phyloP scores from a whole-genome alignment of 2,329 filamentous ascomycete genomes.

The Emmonsiellopsis sp. region DNA sequence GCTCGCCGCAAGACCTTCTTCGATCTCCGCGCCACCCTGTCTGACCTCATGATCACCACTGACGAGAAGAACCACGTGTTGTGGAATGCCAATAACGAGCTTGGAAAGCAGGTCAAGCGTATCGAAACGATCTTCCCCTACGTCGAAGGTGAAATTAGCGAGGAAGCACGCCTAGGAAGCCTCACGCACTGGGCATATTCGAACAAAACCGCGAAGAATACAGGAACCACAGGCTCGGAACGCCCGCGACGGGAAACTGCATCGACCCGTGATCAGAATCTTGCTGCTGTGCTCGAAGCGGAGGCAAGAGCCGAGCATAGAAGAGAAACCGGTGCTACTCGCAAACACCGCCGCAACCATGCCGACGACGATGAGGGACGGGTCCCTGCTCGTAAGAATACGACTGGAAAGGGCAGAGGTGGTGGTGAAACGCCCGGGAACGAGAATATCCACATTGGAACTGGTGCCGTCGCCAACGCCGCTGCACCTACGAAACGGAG shows the following conservation, averaged over 20 bases:
- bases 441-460: background rate
- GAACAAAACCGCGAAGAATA: constrained; percentile 57
- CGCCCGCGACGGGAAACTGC: constrained; percentile 70
- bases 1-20: constrained; percentile 61
- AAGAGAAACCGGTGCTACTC: constrained; percentile 71
- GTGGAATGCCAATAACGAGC: constrained; percentile 79
- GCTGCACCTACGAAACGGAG: constrained; percentile 59
- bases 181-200: constrained; percentile 92
- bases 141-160: constrained; percentile 81
- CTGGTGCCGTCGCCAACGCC: constrained; percentile 10
- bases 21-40: constrained; percentile 67
- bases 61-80: constrained; percentile 98
- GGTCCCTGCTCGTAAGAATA: constrained; percentile 42
- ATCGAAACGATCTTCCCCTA: constrained; percentile 82
- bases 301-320: constrained; percentile 49
- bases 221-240: constrained; percentile 55
- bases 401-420: constrained; percentile 7
- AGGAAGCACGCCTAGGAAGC: constrained; percentile 89
- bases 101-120: constrained; percentile 73
- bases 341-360: constrained; percentile 63
- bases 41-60: constrained; percentile 77
- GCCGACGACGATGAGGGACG: constrained; percentile 66
- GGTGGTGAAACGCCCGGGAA: constrained; percentile 3
- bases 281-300: constrained; percentile 74
- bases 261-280: constrained; percentile 66